Percentiles rank a stretch among this genome's conserved stretches.
phyloP scores from a whole-genome alignment of 768 basidiomycete genomes.

The Daedalea quercina region DNA sequence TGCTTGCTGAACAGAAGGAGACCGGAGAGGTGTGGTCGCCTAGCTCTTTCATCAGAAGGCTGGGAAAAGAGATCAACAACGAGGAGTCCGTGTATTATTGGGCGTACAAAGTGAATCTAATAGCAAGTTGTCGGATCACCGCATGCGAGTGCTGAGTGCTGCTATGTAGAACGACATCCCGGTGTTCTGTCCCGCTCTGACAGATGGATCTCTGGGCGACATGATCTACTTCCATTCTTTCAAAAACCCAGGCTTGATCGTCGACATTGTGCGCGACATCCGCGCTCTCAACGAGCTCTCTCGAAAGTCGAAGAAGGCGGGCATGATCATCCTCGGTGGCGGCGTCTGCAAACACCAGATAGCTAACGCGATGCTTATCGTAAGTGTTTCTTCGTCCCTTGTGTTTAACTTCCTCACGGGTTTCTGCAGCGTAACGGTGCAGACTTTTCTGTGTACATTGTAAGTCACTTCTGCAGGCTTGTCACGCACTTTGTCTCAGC shows the following conservation, averaged over 20 bases:
- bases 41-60: constrained; percentile 83
- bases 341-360: constrained; percentile 99
- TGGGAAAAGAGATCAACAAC: constrained; percentile 97
- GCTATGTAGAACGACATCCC: constrained; percentile 86
- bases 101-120: constrained; percentile 88
- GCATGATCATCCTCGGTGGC: constrained; percentile 97
- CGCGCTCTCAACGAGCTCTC: constrained; percentile 85
- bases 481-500: background rate
- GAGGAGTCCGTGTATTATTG: constrained; percentile 99
- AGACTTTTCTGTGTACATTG: constrained; percentile 94
- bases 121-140: constrained; percentile 9
- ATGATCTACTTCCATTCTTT: constrained; percentile 99
- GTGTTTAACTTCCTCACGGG: constrained; percentile 2
- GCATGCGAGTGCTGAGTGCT: constrained; percentile 21
- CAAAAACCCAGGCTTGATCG: constrained; percentile 70
- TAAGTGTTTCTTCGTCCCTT: constrained; percentile 30
- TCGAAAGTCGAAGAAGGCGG: constrained; percentile 84
- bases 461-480: constrained; percentile 28
- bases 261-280: constrained; percentile 96
- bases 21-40: constrained; percentile 79
- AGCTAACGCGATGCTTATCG: constrained; percentile 99
- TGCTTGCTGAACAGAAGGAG: constrained; percentile 83
- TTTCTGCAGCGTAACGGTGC: constrained; percentile 84
- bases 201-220: constrained; percentile 96
- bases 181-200: constrained; percentile 96